Conservation (phyloP, 1,284 basidiomycete species). For the Psilocybe mexicana region DNA sequence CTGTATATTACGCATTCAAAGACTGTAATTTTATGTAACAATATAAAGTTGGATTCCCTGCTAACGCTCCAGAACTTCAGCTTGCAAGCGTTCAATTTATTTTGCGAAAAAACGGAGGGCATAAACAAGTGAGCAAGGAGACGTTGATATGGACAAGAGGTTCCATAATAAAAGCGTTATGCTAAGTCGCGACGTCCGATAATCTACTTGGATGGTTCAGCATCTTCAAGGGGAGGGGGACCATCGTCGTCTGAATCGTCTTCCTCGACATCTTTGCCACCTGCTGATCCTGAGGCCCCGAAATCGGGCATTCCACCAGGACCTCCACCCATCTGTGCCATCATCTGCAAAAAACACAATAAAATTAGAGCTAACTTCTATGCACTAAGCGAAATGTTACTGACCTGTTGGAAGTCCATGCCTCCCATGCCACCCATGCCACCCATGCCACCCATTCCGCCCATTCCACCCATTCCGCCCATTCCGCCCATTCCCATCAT, state of each 20-base stretch:
- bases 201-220: constrained; percentile 40
- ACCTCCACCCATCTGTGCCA: constrained; percentile 57
- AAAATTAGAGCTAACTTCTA: neutral
- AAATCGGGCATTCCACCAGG: constrained; percentile 32
- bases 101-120: too few species aligned
- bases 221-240: constrained; percentile 76
- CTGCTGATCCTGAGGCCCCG: constrained; percentile 33
- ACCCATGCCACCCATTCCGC: constrained; percentile 45
- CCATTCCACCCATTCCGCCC: constrained; percentile 44
- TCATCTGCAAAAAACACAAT: constrained; percentile 48
- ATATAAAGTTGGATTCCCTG: too few species aligned
- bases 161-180: neutral
- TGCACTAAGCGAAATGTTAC: constrained; percentile 8
- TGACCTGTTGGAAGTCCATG: constrained; percentile 57
- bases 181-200: neutral
- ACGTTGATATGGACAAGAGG: neutral
- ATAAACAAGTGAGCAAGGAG: neutral
- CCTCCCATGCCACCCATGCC: constrained; percentile 46
- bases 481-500: constrained; percentile 46
- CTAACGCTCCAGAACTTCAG: too few species aligned
- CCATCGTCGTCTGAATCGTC: constrained; percentile 65
- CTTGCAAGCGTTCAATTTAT: too few species aligned
- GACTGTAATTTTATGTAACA: too few species aligned
- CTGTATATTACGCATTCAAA: too few species aligned
- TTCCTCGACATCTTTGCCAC: constrained; percentile 42